A percentile compares a stretch with the other conserved stretches of the same genome.
Conservation (phyloP, 2,329 filamentous ascomycete genomes). For the Trichoderma citrinoviride region DNA sequence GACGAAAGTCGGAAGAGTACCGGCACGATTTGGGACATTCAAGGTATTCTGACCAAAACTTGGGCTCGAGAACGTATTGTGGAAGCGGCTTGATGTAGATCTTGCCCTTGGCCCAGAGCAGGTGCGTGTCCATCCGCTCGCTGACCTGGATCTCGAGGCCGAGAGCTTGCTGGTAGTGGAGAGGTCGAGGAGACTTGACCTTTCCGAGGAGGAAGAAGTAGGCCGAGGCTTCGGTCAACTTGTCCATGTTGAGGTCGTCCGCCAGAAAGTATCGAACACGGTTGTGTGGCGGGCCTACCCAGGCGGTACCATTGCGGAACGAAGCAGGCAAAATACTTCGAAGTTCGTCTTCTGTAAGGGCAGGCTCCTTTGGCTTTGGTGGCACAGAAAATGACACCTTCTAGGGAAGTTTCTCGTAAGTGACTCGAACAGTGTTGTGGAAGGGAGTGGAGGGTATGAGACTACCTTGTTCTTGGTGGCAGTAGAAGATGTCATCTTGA, state of each 20-base stretch:
- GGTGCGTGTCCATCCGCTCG: slow-evolving; percentile 17
- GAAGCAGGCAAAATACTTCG: not conserved
- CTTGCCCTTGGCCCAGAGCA: not conserved
- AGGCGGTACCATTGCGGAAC: not conserved
- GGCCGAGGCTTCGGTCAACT: not conserved
- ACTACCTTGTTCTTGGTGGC: not conserved
- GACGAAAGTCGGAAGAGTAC: not conserved
- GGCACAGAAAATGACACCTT: not conserved
- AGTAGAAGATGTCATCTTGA: not conserved
- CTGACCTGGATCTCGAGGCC: slow-evolving; percentile 8
- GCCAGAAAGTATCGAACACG: not conserved
- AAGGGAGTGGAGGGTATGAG: not conserved
- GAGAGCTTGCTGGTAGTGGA: slow-evolving; percentile 15
- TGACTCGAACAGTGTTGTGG: not conserved
- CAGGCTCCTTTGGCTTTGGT: not conserved
- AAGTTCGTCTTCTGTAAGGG: not conserved
- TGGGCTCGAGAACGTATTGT: not conserved
- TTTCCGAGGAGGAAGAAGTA: slow-evolving; percentile 10
- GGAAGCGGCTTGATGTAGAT: slow-evolving; percentile 21
- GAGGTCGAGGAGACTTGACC: not conserved
- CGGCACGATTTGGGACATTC: not conserved
- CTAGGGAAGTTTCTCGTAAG: not conserved
- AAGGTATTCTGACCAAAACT: slow-evolving; percentile 7
- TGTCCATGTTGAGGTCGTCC: not conserved
- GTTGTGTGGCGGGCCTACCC: not conserved